phyloP scores from a whole-genome alignment of 2,329 filamentous ascomycete genomes.

The Diaporthe sp. region DNA sequence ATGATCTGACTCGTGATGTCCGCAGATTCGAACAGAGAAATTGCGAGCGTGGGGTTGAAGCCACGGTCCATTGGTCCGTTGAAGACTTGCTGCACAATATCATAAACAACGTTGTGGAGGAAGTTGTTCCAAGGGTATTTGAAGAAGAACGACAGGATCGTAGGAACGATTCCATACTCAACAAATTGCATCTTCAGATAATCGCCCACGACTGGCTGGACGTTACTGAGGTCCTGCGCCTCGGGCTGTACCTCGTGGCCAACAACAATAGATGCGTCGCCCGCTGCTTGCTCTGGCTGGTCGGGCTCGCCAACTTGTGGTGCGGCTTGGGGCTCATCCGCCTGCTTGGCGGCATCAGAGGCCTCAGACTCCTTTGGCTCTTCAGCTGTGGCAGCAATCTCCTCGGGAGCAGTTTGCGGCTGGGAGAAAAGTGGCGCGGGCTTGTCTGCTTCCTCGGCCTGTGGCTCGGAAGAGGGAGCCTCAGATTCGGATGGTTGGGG shows the following conservation, averaged over 20 bases:
- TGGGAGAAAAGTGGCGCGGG: constrained; percentile 72
- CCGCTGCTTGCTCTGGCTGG: constrained; percentile 41
- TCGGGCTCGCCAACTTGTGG: constrained; percentile 26
- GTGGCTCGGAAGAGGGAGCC: constrained; percentile 39
- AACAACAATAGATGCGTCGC: constrained; percentile 49
- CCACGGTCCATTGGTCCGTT: constrained; percentile 98
- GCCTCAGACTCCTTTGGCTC: constrained; percentile 13
- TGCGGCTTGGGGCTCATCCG: constrained; percentile 24
- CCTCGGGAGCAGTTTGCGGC: constrained; percentile 11
- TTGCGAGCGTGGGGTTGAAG: constrained; percentile 89
- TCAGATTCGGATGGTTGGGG: constrained; percentile 36
- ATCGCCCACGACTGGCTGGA: constrained; percentile 88
- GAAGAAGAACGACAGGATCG: constrained; percentile 98
- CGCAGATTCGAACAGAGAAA: constrained; percentile 92
- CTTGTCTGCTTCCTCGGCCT: constrained; percentile 66
- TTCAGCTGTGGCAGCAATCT: constrained; percentile 28
- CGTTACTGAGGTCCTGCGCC: constrained; percentile 37
- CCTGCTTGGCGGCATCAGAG: constrained; percentile 3
- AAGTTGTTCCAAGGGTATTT: constrained; percentile 99
- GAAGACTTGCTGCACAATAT: constrained; percentile 98
- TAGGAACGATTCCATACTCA: constrained; percentile 92
- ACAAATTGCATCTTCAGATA: constrained; percentile 97
- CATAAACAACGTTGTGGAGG: constrained; percentile 98
- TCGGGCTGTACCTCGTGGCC: constrained; percentile 44
- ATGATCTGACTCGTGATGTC: constrained; percentile 93